phyloP scores from a whole-genome alignment of 2,329 filamentous ascomycete species.

The Nemania sp. region DNA sequence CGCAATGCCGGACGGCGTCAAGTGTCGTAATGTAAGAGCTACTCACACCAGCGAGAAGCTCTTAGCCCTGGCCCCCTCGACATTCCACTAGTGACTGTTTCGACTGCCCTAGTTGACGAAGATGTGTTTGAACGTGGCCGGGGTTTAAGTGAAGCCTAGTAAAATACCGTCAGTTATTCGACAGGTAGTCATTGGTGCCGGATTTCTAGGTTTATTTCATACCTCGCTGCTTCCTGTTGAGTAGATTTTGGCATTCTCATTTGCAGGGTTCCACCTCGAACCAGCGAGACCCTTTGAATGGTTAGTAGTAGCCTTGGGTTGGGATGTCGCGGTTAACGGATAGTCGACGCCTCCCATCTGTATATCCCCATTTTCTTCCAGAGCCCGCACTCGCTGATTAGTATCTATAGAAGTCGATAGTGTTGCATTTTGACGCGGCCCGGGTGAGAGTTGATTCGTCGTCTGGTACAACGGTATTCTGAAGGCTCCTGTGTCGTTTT shows the following conservation, averaged over 20 bases:
- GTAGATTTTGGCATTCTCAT: background rate
- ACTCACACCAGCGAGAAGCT: conserved; percentile 29
- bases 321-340: background rate
- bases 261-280: conserved; percentile 36
- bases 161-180: conserved; percentile 7
- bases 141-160: conserved; percentile 3
- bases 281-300: conserved; percentile 24
- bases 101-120: background rate
- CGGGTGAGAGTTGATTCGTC: background rate
- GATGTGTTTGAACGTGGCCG: background rate
- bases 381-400: background rate
- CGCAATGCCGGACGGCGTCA: background rate
- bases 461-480: background rate
- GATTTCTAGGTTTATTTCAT: background rate
- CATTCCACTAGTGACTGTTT: conserved; percentile 22
- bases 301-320: background rate
- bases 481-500: background rate
- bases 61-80: conserved; percentile 28
- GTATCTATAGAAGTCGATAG: background rate
- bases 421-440: background rate
- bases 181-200: background rate
- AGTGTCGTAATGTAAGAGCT: background rate
- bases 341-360: conserved; percentile 15
- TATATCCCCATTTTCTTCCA: conserved; percentile 14
- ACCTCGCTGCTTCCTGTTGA: conserved; percentile 11